These are phyloP conservation scores for Pseudotulostoma volvatum DNA, from an alignment of 495 filamentous ascomycete genomes.

Conservation along the genomic window DNA sequence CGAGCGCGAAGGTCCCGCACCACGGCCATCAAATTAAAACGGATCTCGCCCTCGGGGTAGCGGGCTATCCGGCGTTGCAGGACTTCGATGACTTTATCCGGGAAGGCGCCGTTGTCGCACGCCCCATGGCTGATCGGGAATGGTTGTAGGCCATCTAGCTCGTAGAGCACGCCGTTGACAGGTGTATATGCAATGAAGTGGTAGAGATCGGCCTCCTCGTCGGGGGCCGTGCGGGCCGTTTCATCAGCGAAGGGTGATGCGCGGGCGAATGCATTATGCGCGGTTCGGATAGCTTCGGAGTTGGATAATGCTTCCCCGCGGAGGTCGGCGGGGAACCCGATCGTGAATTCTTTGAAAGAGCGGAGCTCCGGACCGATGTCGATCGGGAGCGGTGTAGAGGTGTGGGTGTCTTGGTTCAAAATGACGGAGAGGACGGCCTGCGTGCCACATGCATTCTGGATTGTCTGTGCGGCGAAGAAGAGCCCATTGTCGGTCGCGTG, in stretches of 20 bases:
- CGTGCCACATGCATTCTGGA: constrained; percentile 97
- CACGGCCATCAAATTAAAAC: constrained; percentile 93
- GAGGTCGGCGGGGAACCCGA: constrained; percentile 66
- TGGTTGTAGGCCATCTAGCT: constrained; percentile 88
- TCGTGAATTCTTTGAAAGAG: constrained; percentile 84
- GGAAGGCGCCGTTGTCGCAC: constrained; percentile 53
- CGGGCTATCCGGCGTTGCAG: constrained; percentile 67
- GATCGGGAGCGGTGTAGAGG: constrained; percentile 17
- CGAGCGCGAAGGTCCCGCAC: constrained; percentile 58
- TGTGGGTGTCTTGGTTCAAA: constrained; percentile 53
- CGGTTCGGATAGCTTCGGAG: constrained; percentile 68
- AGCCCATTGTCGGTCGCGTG: constrained; percentile 47
- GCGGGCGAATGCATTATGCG: constrained; percentile 85
- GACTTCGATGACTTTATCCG: constrained; percentile 71
- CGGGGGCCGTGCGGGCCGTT: constrained; percentile 42
- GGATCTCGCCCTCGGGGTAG: constrained; percentile 75
- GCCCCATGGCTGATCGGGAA: constrained; percentile 77
- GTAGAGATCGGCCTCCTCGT: constrained; percentile 61
- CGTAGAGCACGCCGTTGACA: constrained; percentile 65
- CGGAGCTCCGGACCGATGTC: constrained; percentile 44
- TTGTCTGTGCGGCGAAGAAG: constrained; percentile 95
- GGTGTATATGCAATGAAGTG: constrained; percentile 95
- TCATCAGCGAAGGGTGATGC: constrained; percentile 86
- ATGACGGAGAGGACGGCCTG: constrained; percentile 88
- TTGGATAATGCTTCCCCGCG: constrained; percentile 52